phyloP scores from a whole-genome alignment of 495 filamentous ascomycete species.

The Penicillium canariense region DNA sequence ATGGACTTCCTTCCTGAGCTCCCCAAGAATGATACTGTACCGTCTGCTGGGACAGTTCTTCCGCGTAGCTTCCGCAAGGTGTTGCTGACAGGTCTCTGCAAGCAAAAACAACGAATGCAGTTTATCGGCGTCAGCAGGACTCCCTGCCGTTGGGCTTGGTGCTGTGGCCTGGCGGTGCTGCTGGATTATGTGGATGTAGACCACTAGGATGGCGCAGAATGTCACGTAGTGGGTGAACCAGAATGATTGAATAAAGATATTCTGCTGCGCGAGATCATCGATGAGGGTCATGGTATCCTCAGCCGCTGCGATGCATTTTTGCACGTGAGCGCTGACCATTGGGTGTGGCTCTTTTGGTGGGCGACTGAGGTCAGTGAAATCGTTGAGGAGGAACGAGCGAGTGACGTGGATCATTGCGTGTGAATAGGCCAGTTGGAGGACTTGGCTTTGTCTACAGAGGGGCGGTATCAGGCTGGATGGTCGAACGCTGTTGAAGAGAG shows the following conservation, averaged over 20 bases:
- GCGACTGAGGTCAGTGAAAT: constrained; percentile 47
- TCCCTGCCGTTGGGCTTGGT: constrained; percentile 20
- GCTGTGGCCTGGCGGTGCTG: constrained; percentile 36
- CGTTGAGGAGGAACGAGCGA: constrained; percentile 55
- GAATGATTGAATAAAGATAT: constrained; percentile 39
- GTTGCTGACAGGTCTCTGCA: constrained; percentile 46
- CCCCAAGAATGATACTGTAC: constrained; percentile 52
- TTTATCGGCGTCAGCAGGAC: constrained; percentile 21
- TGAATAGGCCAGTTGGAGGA: constrained; percentile 52
- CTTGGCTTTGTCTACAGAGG: constrained; percentile 53
- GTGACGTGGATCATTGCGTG: constrained; percentile 55
- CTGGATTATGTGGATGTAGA: constrained; percentile 56
- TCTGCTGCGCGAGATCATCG: constrained; percentile 39
- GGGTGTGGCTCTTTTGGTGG: constrained; percentile 32
- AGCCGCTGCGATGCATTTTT: constrained; percentile 46
- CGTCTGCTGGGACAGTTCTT: constrained; percentile 51
- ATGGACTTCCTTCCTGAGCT: constrained; percentile 44
- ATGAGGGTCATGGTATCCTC: constrained; percentile 40
- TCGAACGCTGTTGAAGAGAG: constrained; percentile 44
- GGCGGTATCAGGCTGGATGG: constrained; percentile 48
- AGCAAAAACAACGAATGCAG: constrained; percentile 37
- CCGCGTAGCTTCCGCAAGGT: constrained; percentile 48
- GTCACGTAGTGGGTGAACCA: constrained; percentile 57
- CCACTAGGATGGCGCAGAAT: constrained; percentile 53
- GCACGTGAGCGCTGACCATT: constrained; percentile 34